Evolutionary conservation across 2,329 filamentous ascomycete species (phyloP).

Genomic region (Fusarium sp.): DNA sequence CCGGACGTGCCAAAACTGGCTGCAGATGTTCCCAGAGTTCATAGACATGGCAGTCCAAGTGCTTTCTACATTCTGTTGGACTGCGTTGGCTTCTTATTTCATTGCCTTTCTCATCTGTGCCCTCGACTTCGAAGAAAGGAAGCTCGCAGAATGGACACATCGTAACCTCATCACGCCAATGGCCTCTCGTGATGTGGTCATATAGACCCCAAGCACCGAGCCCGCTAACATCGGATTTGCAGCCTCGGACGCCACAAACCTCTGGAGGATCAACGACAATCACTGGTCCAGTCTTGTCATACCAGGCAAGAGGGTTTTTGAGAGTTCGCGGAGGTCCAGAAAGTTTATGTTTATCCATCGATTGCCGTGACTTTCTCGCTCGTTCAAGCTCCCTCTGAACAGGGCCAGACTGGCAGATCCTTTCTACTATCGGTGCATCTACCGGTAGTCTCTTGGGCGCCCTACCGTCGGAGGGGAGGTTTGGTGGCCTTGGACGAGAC

Average conservation of each 20-base stretch:
- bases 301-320: conserved; percentile 22
- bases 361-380: background rate
- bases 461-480: background rate
- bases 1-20: background rate
- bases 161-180: background rate
- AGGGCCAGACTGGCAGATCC: background rate
- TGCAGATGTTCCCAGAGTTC: conserved; percentile 28
- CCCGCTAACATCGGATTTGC: background rate
- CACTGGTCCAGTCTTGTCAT: conserved; percentile 11
- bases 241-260: conserved; percentile 1
- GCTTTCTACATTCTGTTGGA: conserved; percentile 17
- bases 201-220: conserved; percentile 17
- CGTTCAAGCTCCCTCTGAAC: background rate
- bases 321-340: conserved; percentile 23
- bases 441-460: background rate
- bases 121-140: background rate
- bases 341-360: background rate
- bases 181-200: conserved; percentile 18
- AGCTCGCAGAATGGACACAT: conserved; percentile 34
- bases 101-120: background rate
- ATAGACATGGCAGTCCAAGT: conserved; percentile 39
- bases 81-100: background rate
- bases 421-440: background rate
- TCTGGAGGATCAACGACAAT: conserved; percentile 6
- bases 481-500: background rate